Conservation (phyloP, 345 rosid species). For the Eucalyptus tenuipes region DNA sequence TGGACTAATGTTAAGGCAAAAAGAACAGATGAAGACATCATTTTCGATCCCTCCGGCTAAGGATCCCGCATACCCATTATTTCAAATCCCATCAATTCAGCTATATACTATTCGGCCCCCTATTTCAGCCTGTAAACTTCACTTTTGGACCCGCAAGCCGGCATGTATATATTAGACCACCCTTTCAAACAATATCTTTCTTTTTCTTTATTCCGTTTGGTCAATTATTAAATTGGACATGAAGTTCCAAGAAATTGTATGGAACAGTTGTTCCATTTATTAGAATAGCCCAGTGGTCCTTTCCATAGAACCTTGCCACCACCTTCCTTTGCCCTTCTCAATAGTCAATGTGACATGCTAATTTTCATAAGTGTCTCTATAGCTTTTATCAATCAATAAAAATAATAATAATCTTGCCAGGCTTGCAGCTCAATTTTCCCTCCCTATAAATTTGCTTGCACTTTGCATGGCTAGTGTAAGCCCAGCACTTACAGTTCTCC, state of each 20-base stretch:
- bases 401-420: background rate
- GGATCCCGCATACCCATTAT: background rate
- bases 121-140: background rate
- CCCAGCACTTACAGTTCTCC: background rate
- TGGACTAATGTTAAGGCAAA: background rate
- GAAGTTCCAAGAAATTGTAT: background rate
- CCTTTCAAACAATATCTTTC: background rate
- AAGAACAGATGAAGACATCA: background rate
- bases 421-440: background rate
- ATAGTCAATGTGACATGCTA: background rate
- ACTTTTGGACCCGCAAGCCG: background rate
- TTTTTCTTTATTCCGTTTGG: background rate
- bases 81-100: background rate
- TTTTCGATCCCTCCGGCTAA: background rate
- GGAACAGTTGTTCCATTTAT: background rate
- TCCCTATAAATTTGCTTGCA: background rate
- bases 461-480: background rate
- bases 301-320: background rate
- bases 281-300: background rate
- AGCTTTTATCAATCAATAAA: background rate
- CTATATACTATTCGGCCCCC: background rate
- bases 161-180: background rate
- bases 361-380: background rate
- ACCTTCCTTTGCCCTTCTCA: background rate
- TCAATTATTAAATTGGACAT: background rate